Conservation (phyloP, 1,284 basidiomycete species). For the Hypsizygus ulmarius region DNA sequence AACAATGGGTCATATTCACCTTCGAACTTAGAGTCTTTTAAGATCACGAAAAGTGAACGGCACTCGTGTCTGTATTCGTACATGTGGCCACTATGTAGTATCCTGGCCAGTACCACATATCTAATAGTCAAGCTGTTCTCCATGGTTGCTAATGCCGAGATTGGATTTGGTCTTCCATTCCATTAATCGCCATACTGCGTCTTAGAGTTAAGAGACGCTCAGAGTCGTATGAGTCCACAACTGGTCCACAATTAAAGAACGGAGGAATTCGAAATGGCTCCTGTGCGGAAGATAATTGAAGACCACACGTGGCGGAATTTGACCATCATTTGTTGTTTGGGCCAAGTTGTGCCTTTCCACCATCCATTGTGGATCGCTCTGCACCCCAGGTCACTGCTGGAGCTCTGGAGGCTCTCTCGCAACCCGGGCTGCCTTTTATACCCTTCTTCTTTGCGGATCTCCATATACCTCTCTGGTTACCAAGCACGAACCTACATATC, state of each 20-base stretch:
- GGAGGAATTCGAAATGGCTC: no score
- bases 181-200: no score
- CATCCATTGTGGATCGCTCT: slow-evolving; percentile 9
- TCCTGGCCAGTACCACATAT: neutral
- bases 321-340: no score
- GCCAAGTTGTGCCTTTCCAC: neutral
- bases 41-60: neutral
- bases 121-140: no score
- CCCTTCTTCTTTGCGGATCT: slow-evolving; percentile 8
- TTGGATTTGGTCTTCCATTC: no score
- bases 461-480: slow-evolving; percentile 6
- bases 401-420: slow-evolving; percentile 5
- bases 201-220: no score
- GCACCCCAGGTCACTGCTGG: slow-evolving; percentile 3
- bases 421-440: slow-evolving; percentile 6
- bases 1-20: neutral
- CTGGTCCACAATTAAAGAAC: no score
- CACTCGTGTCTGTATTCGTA: slow-evolving; percentile 5
- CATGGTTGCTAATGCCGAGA: no score
- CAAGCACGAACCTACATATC: neutral
- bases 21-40: neutral
- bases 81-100: slow-evolving; percentile 2
- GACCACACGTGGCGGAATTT: no score
- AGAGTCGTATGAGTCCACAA: no score
- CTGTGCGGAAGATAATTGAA: no score